Base-by-base conservation (phyloP, 768 basidiomycete species). In the Phallus indusiatus region DNA sequence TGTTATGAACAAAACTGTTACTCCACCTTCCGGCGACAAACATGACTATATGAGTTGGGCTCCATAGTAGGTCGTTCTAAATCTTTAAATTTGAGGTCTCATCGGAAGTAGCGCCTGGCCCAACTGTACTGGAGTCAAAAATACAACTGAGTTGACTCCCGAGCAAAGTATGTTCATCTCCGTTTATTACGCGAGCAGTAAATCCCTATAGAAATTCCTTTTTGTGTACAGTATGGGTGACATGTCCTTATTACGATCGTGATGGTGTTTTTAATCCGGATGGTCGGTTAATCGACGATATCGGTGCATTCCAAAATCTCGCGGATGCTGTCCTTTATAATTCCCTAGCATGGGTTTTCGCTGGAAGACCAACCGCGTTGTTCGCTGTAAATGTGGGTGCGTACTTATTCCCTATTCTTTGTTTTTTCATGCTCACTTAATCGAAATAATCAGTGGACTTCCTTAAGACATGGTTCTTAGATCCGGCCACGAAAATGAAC, bases 21-120 rank as follows among this genome's bases (percentile, higher is more conserved):
- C 60, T 16, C 69, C 76, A 22, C 74, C 76, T 1, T 74, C 69
- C 61, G 72, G 71, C 1, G 72, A 82, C 64, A 73, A 74, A 35
- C 80, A 83, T 61, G 83, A 85, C 65, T 86, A 83, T 66, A 75
- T 85, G 78, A 84, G 83, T 66, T 85, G 81, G 80, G 80, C 83
- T 14, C 84, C 85, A 46, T 86, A 85, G 84, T 84, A 68, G 50
- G 81, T 69, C 7, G 35, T 47, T 36, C 51, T 42, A 7, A n/a
- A 14, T 18, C 28, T 33, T 17, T 34, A 34, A 36, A 50, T 37
- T n/a, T 20, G 8, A 4, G 18, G 11, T 47, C 20, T 24, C 47
- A 60, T 6, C 16, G 17, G 28, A 47, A 12, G 5, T 55, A 20
- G 21, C 47, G 34, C 24, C 53, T 85, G 84, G 84, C 83, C 84